phyloP scores from a whole-genome alignment of 345 rosid species.

The Citrus australasica region DNA sequence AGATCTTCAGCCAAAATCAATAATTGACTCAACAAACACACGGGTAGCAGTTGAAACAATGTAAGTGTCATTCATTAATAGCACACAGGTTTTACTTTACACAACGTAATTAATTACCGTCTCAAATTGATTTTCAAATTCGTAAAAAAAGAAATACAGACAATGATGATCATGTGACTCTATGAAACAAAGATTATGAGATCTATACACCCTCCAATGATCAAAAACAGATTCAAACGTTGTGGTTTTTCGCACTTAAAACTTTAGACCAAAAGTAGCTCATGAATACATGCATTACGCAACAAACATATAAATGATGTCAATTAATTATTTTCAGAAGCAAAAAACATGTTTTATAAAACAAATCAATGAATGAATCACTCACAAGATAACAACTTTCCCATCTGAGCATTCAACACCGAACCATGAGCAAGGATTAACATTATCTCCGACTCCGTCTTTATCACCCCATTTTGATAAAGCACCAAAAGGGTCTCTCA shows the following conservation, averaged over 20 bases:
- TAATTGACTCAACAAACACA: neutral
- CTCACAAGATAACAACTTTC: conserved; percentile 69
- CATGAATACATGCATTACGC: neutral
- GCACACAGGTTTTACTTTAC: too few species aligned
- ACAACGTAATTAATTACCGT: neutral
- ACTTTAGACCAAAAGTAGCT: too few species aligned
- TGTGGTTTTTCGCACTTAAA: neutral
- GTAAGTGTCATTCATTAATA: neutral
- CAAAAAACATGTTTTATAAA: neutral
- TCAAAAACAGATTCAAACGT: neutral
- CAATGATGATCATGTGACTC: neutral
- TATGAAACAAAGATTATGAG: neutral
- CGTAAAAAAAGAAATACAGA: neutral
- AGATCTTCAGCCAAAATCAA: conserved; percentile 8
- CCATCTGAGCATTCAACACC: conserved; percentile 75
- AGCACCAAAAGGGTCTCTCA: conserved; percentile 67
- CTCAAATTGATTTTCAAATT: neutral
- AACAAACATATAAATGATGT: neutral
- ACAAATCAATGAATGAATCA: neutral
- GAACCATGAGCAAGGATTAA: conserved; percentile 76
- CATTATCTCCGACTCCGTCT: conserved; percentile 13
- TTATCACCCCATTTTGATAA: conserved; percentile 55
- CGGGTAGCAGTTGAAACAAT: conserved; percentile 4
- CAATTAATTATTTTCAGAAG: neutral
- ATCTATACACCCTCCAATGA: neutral